A percentile compares a stretch with the other conserved stretches of the same genome.
Evolutionary conservation across 306 rosid genomes (phyloP).

Genomic region (Macrotyloma uniflorum): DNA sequence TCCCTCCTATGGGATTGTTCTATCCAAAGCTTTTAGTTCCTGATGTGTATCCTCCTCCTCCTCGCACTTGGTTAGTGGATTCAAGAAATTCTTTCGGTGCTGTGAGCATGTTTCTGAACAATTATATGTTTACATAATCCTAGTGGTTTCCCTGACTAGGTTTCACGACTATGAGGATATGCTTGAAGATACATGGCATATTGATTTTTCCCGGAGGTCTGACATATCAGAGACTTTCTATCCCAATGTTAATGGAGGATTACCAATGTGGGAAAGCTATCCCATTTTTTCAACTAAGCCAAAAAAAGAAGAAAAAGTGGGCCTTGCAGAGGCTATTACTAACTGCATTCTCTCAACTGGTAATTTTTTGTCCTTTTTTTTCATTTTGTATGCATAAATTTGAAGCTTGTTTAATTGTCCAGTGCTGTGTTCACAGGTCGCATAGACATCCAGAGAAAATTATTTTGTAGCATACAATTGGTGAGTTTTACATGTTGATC

Average conservation of each 20-base stretch:
- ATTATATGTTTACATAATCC: slow-evolving; percentile 22
- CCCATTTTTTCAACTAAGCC: slow-evolving; percentile 75
- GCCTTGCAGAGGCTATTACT: slow-evolving; percentile 93
- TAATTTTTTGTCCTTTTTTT: slow-evolving; percentile 35
- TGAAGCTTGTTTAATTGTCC: slow-evolving; percentile 35
- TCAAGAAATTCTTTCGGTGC: slow-evolving; percentile 27
- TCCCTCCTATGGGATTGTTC: slow-evolving; percentile 98
- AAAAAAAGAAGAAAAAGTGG: slow-evolving; percentile 87
- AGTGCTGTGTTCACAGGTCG: slow-evolving; percentile 69
- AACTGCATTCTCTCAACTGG: slow-evolving; percentile 93
- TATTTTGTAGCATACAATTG: slow-evolving; percentile 96
- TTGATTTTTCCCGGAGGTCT: slow-evolving; percentile 79
- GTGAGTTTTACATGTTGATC: slow-evolving; percentile 54
- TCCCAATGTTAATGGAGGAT: slow-evolving; percentile 69
- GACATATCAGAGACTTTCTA: slow-evolving; percentile 74
- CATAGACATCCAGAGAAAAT: slow-evolving; percentile 89
- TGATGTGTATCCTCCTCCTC: slow-evolving; percentile 92
- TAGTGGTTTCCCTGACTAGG: slow-evolving; percentile 50
- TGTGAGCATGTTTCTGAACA: slow-evolving; percentile 19
- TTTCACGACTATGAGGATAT: slow-evolving; percentile 86
- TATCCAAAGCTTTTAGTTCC: slow-evolving; percentile 88
- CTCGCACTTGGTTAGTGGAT: slow-evolving; percentile 80
- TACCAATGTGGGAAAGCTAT: slow-evolving; percentile 90
- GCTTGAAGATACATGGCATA: slow-evolving; percentile 92
- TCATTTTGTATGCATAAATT: slow-evolving; percentile 28